These are phyloP conservation scores for Plasmodium reichenowi DNA, from an alignment of 169 alveolate genomes.

Conservation along the genomic window DNA sequence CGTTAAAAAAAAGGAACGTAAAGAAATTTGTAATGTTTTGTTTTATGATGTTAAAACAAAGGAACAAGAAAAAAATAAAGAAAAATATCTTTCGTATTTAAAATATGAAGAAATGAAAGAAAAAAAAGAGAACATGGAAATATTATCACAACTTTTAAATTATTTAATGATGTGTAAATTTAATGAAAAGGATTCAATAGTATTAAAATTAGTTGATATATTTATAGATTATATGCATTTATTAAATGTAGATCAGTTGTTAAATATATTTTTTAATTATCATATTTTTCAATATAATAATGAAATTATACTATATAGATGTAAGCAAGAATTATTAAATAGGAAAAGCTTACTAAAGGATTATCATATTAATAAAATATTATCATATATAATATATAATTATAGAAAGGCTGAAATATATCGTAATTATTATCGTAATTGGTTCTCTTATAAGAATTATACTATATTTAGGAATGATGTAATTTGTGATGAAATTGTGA, in stretches of 20 bases:
- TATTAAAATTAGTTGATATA: not conserved
- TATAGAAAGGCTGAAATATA: conserved; percentile 10
- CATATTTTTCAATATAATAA: not conserved
- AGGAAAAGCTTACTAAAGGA: conserved; percentile 32
- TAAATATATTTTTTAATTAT: conserved; percentile 30
- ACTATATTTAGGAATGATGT: conserved; percentile 3
- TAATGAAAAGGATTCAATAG: conserved; percentile 13
- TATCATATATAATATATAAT: conserved; percentile 30
- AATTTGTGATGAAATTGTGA: not conserved
- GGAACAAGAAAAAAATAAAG: conserved; percentile 49
- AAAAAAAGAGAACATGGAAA: conserved; percentile 26
- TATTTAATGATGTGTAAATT: conserved; percentile 35
- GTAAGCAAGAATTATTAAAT: conserved; percentile 43
- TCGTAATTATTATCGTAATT: conserved; percentile 13
- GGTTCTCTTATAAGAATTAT: not conserved
- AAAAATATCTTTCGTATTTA: conserved; percentile 51
- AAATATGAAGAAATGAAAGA: conserved; percentile 16
- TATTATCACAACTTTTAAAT: conserved; percentile 20
- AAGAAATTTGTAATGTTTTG: conserved; percentile 9
- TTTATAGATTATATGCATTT: conserved; percentile 16
- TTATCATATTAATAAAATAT: conserved; percentile 33
- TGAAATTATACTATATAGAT: not conserved
- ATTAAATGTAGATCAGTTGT: conserved; percentile 24
- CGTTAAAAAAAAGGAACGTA: not conserved
- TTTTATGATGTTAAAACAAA: conserved; percentile 65